Base-by-base conservation (phyloP, 2,329 filamentous ascomycete species). In the Paraconiothyrium sp. region DNA sequence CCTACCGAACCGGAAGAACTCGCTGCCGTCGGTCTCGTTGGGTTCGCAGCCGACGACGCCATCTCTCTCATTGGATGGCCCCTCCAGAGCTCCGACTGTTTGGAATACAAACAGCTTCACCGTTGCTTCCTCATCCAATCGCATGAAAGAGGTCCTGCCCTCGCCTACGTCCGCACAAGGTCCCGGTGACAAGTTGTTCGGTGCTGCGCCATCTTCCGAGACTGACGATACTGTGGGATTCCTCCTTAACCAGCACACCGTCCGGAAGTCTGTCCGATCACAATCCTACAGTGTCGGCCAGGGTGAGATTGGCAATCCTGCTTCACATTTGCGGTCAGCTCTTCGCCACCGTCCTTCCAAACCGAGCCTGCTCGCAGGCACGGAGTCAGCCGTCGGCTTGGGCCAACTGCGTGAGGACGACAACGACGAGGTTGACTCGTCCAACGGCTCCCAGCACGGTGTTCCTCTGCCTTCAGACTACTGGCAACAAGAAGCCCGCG, bases 241-340 rank as follows among this genome's bases (percentile, higher is more conserved):
- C 49, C 64, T 78, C 1, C 66, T 78, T 5, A 74, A 68, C 57
- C 76, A 77, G 39, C 65, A 72, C 20, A 92, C 94, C 0, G 95
- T 92, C 0, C 92, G 92, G 1, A 98, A 98, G 79, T 93, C 92
- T 1, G 95, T 97, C 71, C 90, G 95, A 47, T 99, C 95, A 6
- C 93, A 97, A 78, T 98, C 95, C 4, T 98, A 98, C 78, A 98
- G 94, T 0, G 94, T 97, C 51, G 94, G 94, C 4, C 94, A 97
- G 76, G 84, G 93, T 63, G 93, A 97, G 57, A 86, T 73, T 34
- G 76, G 78, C 43, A 70, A 67, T 46, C 73, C 71, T 3, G 79
- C 85, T 3, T 79, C 84, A 24, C 76, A 87, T 46, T 77, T 82
- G 13, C 82, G 39, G 69, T 61, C 83, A 2, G 67, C 67, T 37